phyloP scores from a whole-genome alignment of 148 eudicot genomes.

The Agrostemma githago region DNA sequence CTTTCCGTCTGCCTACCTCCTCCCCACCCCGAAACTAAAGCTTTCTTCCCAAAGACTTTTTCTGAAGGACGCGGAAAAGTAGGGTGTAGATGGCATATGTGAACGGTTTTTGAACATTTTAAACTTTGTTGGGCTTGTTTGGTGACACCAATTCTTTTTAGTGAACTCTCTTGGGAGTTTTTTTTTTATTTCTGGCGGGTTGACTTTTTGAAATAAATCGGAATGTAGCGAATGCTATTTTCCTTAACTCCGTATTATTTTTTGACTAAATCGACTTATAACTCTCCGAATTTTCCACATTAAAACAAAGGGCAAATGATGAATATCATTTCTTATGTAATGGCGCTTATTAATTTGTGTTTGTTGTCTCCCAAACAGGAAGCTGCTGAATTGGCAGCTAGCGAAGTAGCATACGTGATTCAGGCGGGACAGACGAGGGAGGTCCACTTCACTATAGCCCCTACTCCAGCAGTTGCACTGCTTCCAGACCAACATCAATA shows the following conservation, averaged over 20 bases:
- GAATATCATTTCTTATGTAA: background rate
- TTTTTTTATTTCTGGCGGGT: too few relatives aligned
- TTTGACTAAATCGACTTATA: background rate
- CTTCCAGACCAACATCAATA: slow-evolving; percentile 30
- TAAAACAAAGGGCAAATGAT: background rate
- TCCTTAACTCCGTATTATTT: background rate
- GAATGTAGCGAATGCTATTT: background rate
- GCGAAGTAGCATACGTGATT: slow-evolving; percentile 64
- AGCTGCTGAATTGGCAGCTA: slow-evolving; percentile 59
- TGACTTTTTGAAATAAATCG: background rate
- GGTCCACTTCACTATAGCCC: slow-evolving; percentile 58
- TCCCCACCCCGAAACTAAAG: background rate
- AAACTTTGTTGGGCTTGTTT: background rate
- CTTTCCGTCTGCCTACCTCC: background rate
- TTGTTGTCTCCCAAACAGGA: slow-evolving; percentile 33
- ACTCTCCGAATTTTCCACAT: background rate
- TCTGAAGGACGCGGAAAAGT: background rate
- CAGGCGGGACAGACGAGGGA: slow-evolving; percentile 62
- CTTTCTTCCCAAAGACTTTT: background rate
- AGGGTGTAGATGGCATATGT: background rate
- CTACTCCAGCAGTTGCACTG: slow-evolving; percentile 34
- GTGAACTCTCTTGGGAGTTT: background rate
- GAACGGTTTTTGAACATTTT: background rate
- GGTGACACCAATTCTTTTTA: background rate
- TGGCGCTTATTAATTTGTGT: background rate